Evolutionary conservation across 2,329 filamentous ascomycete species (phyloP), one percentile per base, ranked within the genome.

Genomic region (Teratosphaeria gauchensis): DNA sequence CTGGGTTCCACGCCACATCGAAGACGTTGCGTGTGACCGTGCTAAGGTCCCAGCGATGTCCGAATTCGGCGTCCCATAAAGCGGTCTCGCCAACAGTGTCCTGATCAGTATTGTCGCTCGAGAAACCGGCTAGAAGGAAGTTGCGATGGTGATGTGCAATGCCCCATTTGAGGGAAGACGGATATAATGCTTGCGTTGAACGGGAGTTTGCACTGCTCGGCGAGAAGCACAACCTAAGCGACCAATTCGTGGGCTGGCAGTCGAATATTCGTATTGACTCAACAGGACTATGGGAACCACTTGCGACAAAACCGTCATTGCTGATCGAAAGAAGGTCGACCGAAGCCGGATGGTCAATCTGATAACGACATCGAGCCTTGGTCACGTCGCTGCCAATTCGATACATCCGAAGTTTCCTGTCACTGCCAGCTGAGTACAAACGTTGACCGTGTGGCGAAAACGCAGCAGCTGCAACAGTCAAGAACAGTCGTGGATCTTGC

Each of bases 1-100:
- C 71, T 0, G 80, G 77, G 63, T 84, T 82, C 78, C 83, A 86
- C 1, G 79, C 75, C 1, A 81, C 72, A 62, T 85, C 82, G 64
- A 84, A 85, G 0, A 85, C 77, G 59, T 81, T 82, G 38, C 78
- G 78, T 0, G 77, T 77, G 16, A 76, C 75, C 1, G 77, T 77
- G 11, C 71, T 69, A 0, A 84, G 67, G n/a, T 71, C 63, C 1
- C 80, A 62, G 28, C 73, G 65, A 9, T 69, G 64, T 3, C 73
- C 69, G 35, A 77, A 74, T 14, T 71, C 66, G 2, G 82, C 64
- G 60, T 79, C 76, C 81, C 81, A 86, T 1, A 84, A 62, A 48
- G 76, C 78, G 9, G 83, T 73, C 59, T 83, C 78, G 2, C 83
- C 83, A 38, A 73, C 74, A 5, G 70, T 73, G 19, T 75, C 71